Conservation (phyloP, 768 basidiomycete genomes). For the Tulasnella sp. region DNA sequence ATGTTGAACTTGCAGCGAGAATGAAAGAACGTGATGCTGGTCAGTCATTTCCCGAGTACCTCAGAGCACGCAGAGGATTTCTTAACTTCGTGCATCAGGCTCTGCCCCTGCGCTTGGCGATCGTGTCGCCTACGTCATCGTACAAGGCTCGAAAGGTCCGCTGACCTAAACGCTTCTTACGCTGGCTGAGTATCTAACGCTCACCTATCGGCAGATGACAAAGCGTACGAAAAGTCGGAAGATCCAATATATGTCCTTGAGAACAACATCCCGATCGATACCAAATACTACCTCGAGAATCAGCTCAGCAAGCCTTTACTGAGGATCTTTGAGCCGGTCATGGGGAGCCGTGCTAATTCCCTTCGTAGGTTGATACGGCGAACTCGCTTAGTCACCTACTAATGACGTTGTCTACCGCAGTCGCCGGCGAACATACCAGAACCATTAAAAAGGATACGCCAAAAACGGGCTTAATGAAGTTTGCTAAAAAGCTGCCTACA, state of each 20-base stretch:
- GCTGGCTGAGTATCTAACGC: background rate
- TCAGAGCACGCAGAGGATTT: background rate
- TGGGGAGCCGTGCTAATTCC: conserved; percentile 72
- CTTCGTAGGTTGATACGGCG: conserved; percentile 47
- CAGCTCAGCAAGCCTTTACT: conserved; percentile 94
- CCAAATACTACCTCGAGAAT: conserved; percentile 95
- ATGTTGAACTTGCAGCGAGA: conserved; percentile 88
- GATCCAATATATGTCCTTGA: conserved; percentile 96
- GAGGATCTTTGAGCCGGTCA: conserved; percentile 96
- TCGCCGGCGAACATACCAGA: conserved; percentile 92
- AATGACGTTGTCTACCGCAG: conserved; percentile 37
- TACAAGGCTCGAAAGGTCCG: conserved; percentile 88
- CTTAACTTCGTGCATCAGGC: conserved; percentile 37
- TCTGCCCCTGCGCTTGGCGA: conserved; percentile 97
- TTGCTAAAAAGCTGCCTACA: conserved; percentile 90
- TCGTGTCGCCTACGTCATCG: conserved; percentile 97
- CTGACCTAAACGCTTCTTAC: background rate
- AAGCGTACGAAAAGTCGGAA: conserved; percentile 97
- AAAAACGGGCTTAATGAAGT: conserved; percentile 95
- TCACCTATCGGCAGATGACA: conserved; percentile 58
- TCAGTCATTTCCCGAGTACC: conserved; percentile 26
- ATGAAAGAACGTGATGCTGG: conserved; percentile 96
- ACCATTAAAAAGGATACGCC: conserved; percentile 96
- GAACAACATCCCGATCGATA: conserved; percentile 96
- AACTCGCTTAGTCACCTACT: background rate